Evolutionary conservation across 2,329 filamentous ascomycete genomes (phyloP), one percentile per base, ranked within the genome.

Genomic region (Ceratocystis lukuohia): DNA sequence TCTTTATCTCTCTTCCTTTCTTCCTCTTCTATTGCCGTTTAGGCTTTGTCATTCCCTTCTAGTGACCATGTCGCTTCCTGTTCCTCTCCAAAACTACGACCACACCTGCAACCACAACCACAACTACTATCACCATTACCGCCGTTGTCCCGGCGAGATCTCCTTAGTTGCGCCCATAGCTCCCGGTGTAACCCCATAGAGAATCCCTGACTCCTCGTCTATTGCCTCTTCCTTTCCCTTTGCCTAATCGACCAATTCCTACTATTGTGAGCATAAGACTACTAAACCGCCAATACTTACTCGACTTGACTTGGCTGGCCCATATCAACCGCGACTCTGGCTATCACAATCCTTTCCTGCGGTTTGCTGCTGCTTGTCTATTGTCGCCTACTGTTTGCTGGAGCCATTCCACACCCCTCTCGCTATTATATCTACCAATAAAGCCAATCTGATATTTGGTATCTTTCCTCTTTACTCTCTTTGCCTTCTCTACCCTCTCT

Each of bases 1-100:
- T 62, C 7, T 41, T 15, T 22, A 12, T 44, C 44, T 33, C 15
- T 41, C 44, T 62, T 25, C 25, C 33, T 41, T 10, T 41, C 41
- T 44, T 41, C 46, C 17, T 17, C 8, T 37, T 37, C 37, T 22
- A 20, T 3, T 57, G 22, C 50, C 10, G 53, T 57, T 17, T 33
- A 28, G 12, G 61, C 20, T 45, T 44, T 63, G 45, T 28, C 61
- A 50, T 63, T 63, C 53, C 37, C 61, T 65, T 30, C 37, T 12
- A 17, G 48, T 61, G 37, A 65, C 59, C 64, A 65, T 65, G 64
- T 65, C 64, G 64, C 64, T 65, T 65, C 64, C 61, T 44, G 50
- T 22, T 59, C 64, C 53, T 41, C 53, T 48, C 64, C 53, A 50
- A 57, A 57, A n/a, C 28, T 28, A 57, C 53, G 7, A 30, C 25